These are phyloP conservation scores for Pseudogymnoascus sp. DNA, from an alignment of 2,329 filamentous ascomycete species.

Conservation along the genomic window DNA sequence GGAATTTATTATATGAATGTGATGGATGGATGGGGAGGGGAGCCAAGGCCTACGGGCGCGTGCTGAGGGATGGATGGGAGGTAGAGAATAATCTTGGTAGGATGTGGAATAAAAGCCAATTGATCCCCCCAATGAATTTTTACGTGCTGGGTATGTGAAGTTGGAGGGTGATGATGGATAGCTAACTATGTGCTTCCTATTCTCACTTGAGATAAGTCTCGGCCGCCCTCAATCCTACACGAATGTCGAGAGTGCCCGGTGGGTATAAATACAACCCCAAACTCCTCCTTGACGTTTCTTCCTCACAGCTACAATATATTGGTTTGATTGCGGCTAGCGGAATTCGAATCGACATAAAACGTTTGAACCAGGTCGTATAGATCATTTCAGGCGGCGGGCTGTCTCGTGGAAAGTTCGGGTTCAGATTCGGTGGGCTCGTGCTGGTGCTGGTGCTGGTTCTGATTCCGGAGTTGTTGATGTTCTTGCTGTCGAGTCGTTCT, in stretches of 20 bases:
- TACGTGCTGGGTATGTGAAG: background rate
- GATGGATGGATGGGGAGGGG: background rate
- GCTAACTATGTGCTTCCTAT: background rate
- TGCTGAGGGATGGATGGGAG: background rate
- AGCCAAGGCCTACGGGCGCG: conserved; percentile 1
- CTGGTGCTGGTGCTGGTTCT: background rate
- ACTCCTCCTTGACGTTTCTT: no score
- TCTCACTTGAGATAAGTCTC: background rate
- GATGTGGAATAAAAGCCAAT: conserved; percentile 2
- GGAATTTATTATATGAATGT: background rate
- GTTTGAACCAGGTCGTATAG: no score
- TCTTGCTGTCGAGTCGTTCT: background rate
- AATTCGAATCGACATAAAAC: no score
- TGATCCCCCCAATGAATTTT: background rate
- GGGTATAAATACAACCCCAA: background rate
- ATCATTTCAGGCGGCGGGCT: no score
- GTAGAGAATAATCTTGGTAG: conserved; percentile 8
- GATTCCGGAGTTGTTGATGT: no score
- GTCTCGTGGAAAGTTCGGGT: no score
- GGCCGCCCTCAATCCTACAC: background rate
- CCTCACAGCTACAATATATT: no score
- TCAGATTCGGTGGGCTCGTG: background rate
- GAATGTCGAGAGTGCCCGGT: background rate
- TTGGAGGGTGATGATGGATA: background rate
- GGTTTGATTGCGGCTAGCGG: no score